phyloP scores from a whole-genome alignment of 1,284 basidiomycete genomes.

The Cutaneotrichosporon sp. region DNA sequence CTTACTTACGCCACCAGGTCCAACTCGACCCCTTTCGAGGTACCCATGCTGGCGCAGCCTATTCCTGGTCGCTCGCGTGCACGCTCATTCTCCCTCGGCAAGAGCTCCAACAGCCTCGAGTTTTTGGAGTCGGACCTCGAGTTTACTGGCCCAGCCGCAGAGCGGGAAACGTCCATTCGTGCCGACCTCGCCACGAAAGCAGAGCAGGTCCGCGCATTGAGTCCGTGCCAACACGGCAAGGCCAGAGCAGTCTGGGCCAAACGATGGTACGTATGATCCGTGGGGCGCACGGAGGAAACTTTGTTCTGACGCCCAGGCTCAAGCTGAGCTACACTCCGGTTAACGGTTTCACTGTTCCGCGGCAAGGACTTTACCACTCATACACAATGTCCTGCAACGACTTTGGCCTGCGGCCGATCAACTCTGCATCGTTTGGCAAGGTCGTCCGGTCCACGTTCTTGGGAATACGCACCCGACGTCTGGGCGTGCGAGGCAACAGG shows the following conservation, averaged over 20 bases:
- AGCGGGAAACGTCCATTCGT: conserved; percentile 29
- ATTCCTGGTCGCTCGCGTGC: conserved; percentile 10
- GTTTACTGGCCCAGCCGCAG: conserved; percentile 23
- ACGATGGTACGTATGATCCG: conserved; percentile 28
- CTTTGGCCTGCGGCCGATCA: conserved; percentile 60
- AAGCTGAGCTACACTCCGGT: conserved; percentile 32
- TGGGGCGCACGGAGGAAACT: not conserved
- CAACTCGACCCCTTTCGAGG: conserved; percentile 17
- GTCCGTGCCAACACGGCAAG: conserved; percentile 34
- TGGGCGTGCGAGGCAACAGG: conserved; percentile 82
- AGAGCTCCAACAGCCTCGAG: conserved; percentile 18
- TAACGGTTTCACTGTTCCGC: conserved; percentile 51
- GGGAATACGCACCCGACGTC: conserved; percentile 83
- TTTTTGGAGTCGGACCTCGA: conserved; percentile 22
- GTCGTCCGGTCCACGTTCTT: conserved; percentile 87
- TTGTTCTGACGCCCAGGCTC: conserved; percentile 24
- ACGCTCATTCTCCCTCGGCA: conserved; percentile 19
- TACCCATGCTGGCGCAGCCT: conserved; percentile 9
- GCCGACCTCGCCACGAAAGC: conserved; percentile 21
- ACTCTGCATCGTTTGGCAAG: conserved; percentile 88
- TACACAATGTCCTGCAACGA: conserved; percentile 73
- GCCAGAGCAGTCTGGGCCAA: conserved; percentile 36
- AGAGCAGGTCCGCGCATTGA: conserved; percentile 16
- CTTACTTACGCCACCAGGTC: conserved; percentile 10
- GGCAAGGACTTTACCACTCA: conserved; percentile 86